These are phyloP conservation scores for Symmetrospora coprosmae DNA, from an alignment of 768 basidiomycete species.

Conservation along the genomic window DNA sequence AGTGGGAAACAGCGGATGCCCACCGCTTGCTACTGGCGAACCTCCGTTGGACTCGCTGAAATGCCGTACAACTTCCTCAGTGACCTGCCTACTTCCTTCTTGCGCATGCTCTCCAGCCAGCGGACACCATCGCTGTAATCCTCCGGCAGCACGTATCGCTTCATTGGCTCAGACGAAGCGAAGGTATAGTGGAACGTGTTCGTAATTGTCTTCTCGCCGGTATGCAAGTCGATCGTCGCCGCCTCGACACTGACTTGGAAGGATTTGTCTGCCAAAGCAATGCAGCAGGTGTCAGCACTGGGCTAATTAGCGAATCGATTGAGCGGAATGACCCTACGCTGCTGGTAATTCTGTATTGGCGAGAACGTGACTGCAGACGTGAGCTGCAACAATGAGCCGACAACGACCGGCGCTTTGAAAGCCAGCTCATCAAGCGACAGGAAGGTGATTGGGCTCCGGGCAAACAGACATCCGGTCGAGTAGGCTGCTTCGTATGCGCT, in stretches of 20 bases:
- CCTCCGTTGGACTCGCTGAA: no score
- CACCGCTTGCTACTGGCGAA: no score
- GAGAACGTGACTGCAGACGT: constrained; percentile 30
- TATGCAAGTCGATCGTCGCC: constrained; percentile 24
- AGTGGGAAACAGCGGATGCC: no score
- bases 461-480: constrained; percentile 28
- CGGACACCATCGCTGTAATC: constrained; percentile 9
- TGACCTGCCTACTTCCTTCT: not conserved
- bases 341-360: constrained; percentile 25
- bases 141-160: constrained; percentile 28
- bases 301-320: not conserved
- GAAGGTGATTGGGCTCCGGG: constrained; percentile 27
- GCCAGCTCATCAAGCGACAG: constrained; percentile 31
- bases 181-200: constrained; percentile 32
- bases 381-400: constrained; percentile 29
- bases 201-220: constrained; percentile 25
- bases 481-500: constrained; percentile 31
- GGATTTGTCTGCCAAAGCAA: constrained; percentile 2
- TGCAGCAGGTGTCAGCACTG: not conserved
- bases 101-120: constrained; percentile 18
- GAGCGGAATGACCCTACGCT: not conserved
- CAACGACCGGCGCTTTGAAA: constrained; percentile 29
- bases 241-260: constrained; percentile 32
- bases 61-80: constrained; percentile 16
- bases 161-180: constrained; percentile 8